Evolutionary conservation across 148 eudicot species (phyloP), one percentile per base, ranked within the genome.

Genomic region (Fagopyrum tataricum): DNA sequence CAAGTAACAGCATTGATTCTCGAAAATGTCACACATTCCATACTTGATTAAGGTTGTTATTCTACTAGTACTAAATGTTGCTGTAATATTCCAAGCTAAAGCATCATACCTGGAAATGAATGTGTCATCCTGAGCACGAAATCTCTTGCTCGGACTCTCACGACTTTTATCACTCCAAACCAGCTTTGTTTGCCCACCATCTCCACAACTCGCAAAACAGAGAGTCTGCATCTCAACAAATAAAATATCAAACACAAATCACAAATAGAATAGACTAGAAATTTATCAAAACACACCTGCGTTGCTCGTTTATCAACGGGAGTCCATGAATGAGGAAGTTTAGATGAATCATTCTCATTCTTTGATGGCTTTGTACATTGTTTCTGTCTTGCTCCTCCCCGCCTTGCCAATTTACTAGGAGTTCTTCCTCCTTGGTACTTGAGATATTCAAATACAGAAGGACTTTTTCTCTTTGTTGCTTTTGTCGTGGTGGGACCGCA

Each of bases 241-340:
- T 41, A 67, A 11, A 73, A 39, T n/a, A 55, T 67, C 14, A 40
- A 69, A 20, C 62, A 8, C 70, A 26, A 41, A 58, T 40, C 48
- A 26, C 41, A 21, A 20, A 47, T 53, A 74, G 0, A 0, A 24
- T 20, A 69, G 31, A 4, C 8, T 18, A 52, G 55, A 51, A 23
- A 62, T 77, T 10, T 41, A 40, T 73, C 43, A 4, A 66, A 51
- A 79, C 86, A 14, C 41, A 96, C 99, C 97, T 75, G 82, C 61
- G 81, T 85, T 78, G 96, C 94, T 85, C 85, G 87, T 84, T 96
- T 96, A 76, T 96, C 99, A 73, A 70, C 67, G 59, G 99, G 99
- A 74, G 99, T 90, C 86, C 77, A 83, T 40, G 87, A 24, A 58
- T 81, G 74, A 55, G 73, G 52, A 73, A 43, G 73, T 51, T 81